These are phyloP conservation scores for Alternaria sp. DNA, from an alignment of 2,329 filamentous ascomycete genomes.

Conservation along the genomic window DNA sequence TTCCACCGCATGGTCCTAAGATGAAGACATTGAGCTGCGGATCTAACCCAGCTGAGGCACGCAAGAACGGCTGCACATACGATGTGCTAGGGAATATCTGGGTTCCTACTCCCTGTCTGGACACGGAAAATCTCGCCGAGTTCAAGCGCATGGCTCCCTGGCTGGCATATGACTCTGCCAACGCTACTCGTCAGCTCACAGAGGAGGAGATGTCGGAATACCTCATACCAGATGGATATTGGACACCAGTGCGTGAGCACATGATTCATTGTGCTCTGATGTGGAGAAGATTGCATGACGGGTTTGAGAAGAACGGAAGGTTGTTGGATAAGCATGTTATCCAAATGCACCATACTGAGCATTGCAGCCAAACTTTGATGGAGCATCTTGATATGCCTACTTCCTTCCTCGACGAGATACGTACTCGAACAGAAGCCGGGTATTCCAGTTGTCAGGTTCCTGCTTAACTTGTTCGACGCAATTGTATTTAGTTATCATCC, in stretches of 20 bases:
- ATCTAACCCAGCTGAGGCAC: not conserved
- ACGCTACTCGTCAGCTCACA: constrained; percentile 11
- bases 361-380: not conserved
- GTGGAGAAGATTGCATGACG: not conserved
- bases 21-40: constrained; percentile 14
- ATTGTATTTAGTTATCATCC: not conserved
- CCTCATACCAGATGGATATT: constrained; percentile 10
- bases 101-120: not conserved
- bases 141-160: not conserved
- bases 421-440: not conserved
- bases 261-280: constrained; percentile 4
- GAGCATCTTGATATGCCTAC: not conserved
- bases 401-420: not conserved
- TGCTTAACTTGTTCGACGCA: not conserved
- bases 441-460: not conserved
- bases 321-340: not conserved
- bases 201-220: constrained; percentile 14
- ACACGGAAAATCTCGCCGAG: not conserved
- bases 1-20: constrained; percentile 6
- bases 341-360: not conserved
- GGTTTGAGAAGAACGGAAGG: not conserved
- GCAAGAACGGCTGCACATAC: not conserved
- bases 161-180: constrained; percentile 9
- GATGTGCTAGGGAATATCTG: not conserved
- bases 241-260: constrained; percentile 13